A percentile compares a stretch with the other conserved stretches of the same genome.
phyloP scores from a whole-genome alignment of 1,284 basidiomycete species.

The Ceratobasidium sp. region DNA sequence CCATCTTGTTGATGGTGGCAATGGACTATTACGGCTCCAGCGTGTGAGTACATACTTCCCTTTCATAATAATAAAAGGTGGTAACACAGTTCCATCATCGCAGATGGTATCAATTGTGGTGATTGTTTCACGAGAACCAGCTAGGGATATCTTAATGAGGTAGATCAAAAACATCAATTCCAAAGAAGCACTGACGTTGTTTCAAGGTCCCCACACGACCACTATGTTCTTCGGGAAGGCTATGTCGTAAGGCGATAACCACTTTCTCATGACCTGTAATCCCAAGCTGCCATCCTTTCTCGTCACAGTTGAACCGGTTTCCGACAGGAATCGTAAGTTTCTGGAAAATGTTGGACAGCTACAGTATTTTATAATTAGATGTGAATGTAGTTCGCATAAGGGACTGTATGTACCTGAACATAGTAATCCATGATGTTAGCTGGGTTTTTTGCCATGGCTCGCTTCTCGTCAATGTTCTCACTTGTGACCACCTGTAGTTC shows the following conservation, averaged over 20 bases:
- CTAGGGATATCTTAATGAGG: neutral
- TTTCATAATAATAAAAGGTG: slow-evolving; percentile 30
- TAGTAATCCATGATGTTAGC: slow-evolving; percentile 18
- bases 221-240: neutral
- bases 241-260: neutral
- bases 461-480: slow-evolving; percentile 4
- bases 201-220: slow-evolving; percentile 2
- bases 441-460: slow-evolving; percentile 23
- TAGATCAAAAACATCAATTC: slow-evolving; percentile 46
- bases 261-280: slow-evolving; percentile 5
- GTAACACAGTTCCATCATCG: slow-evolving; percentile 1
- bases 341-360: slow-evolving; percentile 3
- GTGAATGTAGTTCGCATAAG: neutral
- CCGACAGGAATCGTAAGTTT: neutral
- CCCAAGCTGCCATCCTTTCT: slow-evolving; percentile 11
- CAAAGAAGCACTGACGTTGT: slow-evolving; percentile 52
- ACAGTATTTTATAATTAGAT: neutral
- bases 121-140: slow-evolving; percentile 11
- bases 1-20: slow-evolving; percentile 1
- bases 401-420: slow-evolving; percentile 8
- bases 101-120: slow-evolving; percentile 11
- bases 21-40: slow-evolving; percentile 6
- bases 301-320: slow-evolving; percentile 1
- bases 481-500: slow-evolving; percentile 1
- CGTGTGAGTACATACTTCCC: slow-evolving; percentile 15